A percentile compares a stretch with the other conserved stretches of the same genome.
Evolutionary conservation across 306 rosid genomes (phyloP).

Genomic region (Argentina anserina): DNA sequence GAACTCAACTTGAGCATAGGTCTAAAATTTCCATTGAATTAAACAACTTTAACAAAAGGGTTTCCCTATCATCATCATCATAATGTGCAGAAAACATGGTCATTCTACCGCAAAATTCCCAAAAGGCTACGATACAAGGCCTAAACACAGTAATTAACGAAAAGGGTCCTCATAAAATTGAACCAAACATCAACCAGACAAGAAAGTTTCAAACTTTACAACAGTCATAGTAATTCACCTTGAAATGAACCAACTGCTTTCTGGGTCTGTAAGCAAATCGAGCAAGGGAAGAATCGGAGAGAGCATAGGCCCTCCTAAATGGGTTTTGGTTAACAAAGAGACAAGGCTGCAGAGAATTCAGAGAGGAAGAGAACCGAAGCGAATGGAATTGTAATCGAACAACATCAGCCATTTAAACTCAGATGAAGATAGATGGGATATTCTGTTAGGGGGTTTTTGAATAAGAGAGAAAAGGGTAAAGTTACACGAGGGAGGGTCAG

Average conservation of each 20-base stretch:
- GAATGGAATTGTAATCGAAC: conserved; percentile 54
- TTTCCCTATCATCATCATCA: neutral
- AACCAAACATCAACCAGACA: conserved; percentile 1
- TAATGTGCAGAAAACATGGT: conserved; percentile 3
- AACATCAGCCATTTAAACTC: conserved; percentile 66
- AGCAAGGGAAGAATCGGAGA: conserved; percentile 35
- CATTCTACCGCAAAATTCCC: conserved; percentile 5
- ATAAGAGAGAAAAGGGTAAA: neutral
- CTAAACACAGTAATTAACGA: conserved; percentile 5
- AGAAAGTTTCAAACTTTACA: neutral
- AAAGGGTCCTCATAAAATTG: conserved; percentile 27
- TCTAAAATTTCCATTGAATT: neutral
- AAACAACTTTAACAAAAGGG: neutral
- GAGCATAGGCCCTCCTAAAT: conserved; percentile 28
- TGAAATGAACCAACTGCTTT: conserved; percentile 51
- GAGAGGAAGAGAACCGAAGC: conserved; percentile 48
- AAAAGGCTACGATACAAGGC: neutral
- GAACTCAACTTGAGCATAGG: neutral
- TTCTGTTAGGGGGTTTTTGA: neutral
- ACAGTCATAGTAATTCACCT: conserved; percentile 37
- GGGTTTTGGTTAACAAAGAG: conserved; percentile 26
- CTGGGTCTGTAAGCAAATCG: conserved; percentile 49
- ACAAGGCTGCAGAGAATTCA: conserved; percentile 36
- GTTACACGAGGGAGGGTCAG: conserved; percentile 6
- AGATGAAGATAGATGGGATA: neutral